phyloP scores from a whole-genome alignment of 352 stramenopile genomes.

The Globisporangium nagaii region DNA sequence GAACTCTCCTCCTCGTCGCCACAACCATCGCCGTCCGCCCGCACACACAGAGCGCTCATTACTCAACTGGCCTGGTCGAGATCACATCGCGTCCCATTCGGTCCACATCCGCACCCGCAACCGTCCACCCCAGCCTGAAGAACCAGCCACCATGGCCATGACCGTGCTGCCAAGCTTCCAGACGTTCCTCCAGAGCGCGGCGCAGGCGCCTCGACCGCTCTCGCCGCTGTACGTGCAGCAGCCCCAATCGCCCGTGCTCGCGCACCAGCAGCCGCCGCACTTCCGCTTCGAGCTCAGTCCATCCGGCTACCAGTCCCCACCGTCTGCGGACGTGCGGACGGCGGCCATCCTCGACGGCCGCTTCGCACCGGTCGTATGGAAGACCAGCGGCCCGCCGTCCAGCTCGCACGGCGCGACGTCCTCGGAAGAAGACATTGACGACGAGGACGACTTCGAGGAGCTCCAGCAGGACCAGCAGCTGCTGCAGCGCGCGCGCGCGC shows the following conservation, averaged over 20 bases:
- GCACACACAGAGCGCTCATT: background rate
- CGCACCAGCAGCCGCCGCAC: background rate
- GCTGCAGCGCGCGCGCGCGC: slow-evolving; percentile 2
- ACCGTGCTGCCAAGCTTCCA: slow-evolving; percentile 53
- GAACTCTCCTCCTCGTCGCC: background rate
- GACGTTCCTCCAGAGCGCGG: slow-evolving; percentile 41
- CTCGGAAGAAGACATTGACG: slow-evolving; percentile 27
- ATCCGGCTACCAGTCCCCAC: background rate
- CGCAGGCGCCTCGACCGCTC: slow-evolving; percentile 14
- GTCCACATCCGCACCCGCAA: background rate
- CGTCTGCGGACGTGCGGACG: background rate
- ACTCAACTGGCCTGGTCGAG: background rate
- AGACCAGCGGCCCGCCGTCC: background rate
- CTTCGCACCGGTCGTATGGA: slow-evolving; percentile 2
- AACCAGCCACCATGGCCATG: slow-evolving; percentile 26
- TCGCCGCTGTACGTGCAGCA: slow-evolving; percentile 7
- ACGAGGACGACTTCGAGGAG: background rate
- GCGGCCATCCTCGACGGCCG: background rate
- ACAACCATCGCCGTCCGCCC: background rate
- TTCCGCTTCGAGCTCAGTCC: background rate
- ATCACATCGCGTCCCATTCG: background rate
- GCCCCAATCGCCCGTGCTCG: background rate
- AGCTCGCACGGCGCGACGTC: slow-evolving; percentile 10
- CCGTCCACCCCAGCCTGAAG: too few relatives aligned
- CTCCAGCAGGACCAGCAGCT: slow-evolving; percentile 2